Base-by-base conservation (phyloP, 495 filamentous ascomycete species). In the Rusavskia elegans region DNA sequence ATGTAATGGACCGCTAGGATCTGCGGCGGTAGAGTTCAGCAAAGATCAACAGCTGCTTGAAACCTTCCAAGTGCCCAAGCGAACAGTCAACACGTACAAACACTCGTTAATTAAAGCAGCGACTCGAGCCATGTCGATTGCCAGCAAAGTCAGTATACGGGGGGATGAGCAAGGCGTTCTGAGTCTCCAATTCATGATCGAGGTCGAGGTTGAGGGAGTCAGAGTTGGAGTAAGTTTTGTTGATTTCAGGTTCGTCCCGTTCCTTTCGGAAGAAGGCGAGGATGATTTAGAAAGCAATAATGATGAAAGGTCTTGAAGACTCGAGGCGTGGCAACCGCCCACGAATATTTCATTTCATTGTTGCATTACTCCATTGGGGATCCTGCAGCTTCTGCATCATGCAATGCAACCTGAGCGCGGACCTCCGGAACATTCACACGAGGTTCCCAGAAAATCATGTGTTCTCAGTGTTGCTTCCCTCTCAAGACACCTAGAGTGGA, bases 161-260 rank as follows among this genome's bases (percentile, higher is more conserved):
- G 80, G 85, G 6, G 92, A 98, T 69, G 71, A 75, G 11, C 83
- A 88, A 64, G 92, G 92, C 0, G 89, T 97, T 16, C 65, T 98
- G 55, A 96, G 87, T 64, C 69, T 97, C 61, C 92, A 98, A 65
- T 95, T 98, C 58, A 93, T 98, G 88, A 82, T 98, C 35, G 87
- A 95, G 63, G 56, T 61, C 1, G 65, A 61, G 27, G 55, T n/a
- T n/a, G n/a, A n/a, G n/a, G n/a, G n/a, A n/a, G n/a, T n/a, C n/a
- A n/a, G 49, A 13, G 60, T 55, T 16, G 66, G 65, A 21, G 71
- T 81, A 4, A 82, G 74, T 56, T 89, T 89, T 69, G 79, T 89
- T 35, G 85, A 88, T 65, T 89, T 87, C 57, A 68, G 83, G 19
- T 84, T 88, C 66, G 79, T 89, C 50, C 83, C 85, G 11, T 74